A percentile compares a stretch with the other conserved stretches of the same genome.
Conservation (phyloP, 768 basidiomycete genomes). For the Mycena galericulata region DNA sequence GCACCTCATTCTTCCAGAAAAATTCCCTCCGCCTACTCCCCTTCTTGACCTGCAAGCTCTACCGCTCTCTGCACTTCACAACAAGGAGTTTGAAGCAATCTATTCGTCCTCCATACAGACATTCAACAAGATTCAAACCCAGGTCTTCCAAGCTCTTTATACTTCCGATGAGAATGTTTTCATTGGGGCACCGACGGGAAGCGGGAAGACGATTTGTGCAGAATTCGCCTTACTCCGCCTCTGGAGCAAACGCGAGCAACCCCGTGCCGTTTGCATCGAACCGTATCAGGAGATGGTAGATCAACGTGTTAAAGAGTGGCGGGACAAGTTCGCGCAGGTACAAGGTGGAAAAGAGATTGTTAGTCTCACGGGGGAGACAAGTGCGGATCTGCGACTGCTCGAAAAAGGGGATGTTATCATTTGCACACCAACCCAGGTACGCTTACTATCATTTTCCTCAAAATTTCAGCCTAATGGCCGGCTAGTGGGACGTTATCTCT, state of each 20-base stretch:
- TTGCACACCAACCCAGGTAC: conserved; percentile 90
- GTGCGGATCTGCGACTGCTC: conserved; percentile 88
- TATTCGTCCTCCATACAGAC: conserved; percentile 84
- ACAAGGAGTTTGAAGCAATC: conserved; percentile 90
- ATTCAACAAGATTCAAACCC: conserved; percentile 99
- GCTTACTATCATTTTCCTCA: conserved; percentile 40
- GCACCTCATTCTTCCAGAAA: conserved; percentile 96
- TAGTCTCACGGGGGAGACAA: conserved; percentile 93
- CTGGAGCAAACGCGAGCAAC: conserved; percentile 89
- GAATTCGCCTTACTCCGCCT: conserved; percentile 96
- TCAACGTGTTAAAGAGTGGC: conserved; percentile 90
- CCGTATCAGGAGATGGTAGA: conserved; percentile 99
- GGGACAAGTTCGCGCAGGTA: conserved; percentile 79
- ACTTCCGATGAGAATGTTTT: conserved; percentile 97
- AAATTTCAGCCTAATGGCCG: conserved; percentile 9
- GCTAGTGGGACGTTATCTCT: conserved; percentile 94
- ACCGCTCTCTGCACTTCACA: conserved; percentile 91
- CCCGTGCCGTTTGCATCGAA: conserved; percentile 93
- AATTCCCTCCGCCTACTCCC: conserved; percentile 93
- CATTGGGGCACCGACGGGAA: conserved; percentile 96
- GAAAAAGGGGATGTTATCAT: conserved; percentile 95
- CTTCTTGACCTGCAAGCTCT: conserved; percentile 93
- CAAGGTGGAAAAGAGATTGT: conserved; percentile 96
- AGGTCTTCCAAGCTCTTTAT: conserved; percentile 98
- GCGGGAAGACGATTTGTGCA: conserved; percentile 97